Evolutionary conservation across 768 basidiomycete genomes (phyloP).

Genomic region (Tulasnella sp.): DNA sequence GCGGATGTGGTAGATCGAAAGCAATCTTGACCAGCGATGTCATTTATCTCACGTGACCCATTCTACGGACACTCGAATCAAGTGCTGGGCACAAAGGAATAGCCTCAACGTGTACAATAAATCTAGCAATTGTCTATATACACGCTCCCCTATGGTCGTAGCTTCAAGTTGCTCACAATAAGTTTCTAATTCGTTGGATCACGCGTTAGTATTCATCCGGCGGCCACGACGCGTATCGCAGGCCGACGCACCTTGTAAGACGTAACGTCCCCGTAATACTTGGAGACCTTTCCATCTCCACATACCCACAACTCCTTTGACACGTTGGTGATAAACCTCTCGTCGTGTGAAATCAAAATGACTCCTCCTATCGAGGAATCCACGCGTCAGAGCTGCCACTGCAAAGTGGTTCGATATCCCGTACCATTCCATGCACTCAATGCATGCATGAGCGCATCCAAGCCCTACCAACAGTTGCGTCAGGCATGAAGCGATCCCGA

Average conservation of each 20-base stretch:
- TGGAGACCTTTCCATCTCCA: conserved; percentile 62
- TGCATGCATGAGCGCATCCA: conserved; percentile 87
- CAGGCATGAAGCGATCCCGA: neutral
- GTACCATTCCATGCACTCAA: conserved; percentile 28
- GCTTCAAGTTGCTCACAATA: conserved; percentile 62
- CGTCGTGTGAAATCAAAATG: conserved; percentile 91
- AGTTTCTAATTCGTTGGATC: conserved; percentile 37
- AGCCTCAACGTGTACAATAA: neutral
- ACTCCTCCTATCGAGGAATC: conserved; percentile 76
- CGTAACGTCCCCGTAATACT: conserved; percentile 83
- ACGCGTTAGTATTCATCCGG: neutral
- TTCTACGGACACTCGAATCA: neutral
- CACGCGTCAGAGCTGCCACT: conserved; percentile 28
- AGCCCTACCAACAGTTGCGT: conserved; percentile 41
- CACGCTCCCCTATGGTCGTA: conserved; percentile 15
- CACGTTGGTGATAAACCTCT: conserved; percentile 84
- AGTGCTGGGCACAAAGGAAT: neutral
- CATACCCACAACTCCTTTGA: conserved; percentile 93
- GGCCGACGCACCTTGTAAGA: conserved; percentile 61
- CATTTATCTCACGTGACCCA: neutral
- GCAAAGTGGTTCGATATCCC: neutral
- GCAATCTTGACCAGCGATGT: neutral
- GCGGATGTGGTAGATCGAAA: neutral
- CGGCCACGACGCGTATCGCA: neutral
- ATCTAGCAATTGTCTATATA: too few species aligned